These are phyloP conservation scores for Gentiana straminea DNA, from an alignment of 257 asterid genomes.

Conservation along the genomic window DNA sequence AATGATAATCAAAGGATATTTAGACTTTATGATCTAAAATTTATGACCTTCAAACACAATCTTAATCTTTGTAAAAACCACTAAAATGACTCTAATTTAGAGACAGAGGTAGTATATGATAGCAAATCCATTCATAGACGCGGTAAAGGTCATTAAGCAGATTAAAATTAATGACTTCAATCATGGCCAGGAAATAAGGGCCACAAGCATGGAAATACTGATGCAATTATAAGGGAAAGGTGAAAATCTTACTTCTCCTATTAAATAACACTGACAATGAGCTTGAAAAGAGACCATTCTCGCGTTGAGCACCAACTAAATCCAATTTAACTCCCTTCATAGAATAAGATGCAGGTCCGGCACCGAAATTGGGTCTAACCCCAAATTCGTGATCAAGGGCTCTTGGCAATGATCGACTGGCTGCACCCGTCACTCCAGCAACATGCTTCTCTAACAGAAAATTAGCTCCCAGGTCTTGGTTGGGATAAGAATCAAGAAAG, in stretches of 20 bases:
- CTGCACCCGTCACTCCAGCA: conserved; percentile 26
- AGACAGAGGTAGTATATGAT: no score
- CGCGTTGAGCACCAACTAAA: conserved; percentile 55
- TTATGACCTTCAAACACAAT: no score
- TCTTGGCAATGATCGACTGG: conserved; percentile 67
- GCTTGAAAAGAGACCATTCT: conserved; percentile 90
- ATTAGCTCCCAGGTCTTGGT: conserved; percentile 46
- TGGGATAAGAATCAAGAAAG: conserved; percentile 45
- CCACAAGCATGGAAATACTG: not conserved
- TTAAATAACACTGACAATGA: conserved; percentile 79
- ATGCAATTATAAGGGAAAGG: not conserved
- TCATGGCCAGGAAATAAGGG: not conserved
- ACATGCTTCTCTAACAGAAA: conserved; percentile 36
- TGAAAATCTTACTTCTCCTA: conserved; percentile 49
- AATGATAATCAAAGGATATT: no score
- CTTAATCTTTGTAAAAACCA: no score
- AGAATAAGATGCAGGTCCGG: conserved; percentile 41
- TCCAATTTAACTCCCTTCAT: conserved; percentile 53
- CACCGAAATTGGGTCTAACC: conserved; percentile 33
- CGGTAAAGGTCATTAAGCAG: no score
- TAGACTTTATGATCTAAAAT: no score
- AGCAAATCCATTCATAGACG: no score
- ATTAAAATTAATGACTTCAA: no score
- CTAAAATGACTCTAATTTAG: no score
- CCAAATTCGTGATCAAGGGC: conserved; percentile 51